Conservation (phyloP, 805 yeast species). For the Suhomyces kilbournensis region DNA sequence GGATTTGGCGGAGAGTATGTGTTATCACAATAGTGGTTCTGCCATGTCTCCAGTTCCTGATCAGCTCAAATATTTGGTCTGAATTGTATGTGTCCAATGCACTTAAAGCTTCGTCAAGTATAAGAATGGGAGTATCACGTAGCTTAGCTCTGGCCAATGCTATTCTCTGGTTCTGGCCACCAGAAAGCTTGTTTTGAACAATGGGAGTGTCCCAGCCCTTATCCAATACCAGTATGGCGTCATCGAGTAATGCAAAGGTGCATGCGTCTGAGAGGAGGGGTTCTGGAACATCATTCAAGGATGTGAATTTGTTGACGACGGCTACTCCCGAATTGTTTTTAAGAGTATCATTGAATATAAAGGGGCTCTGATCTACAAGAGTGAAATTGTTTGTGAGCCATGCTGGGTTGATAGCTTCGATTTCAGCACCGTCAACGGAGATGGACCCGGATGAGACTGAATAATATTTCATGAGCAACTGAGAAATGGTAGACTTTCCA, state of each 20-base stretch:
- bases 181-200: constrained; percentile 57
- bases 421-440: constrained; percentile 50
- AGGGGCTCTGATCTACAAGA: constrained; percentile 68
- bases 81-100: constrained; percentile 66
- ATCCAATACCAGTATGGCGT: constrained; percentile 47
- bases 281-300: constrained; percentile 18
- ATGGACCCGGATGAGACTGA: constrained; percentile 51
- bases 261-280: constrained; percentile 40
- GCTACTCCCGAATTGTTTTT: constrained; percentile 64
- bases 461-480: constrained; percentile 62
- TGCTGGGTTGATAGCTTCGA: constrained; percentile 38
- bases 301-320: constrained; percentile 16
- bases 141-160: constrained; percentile 81
- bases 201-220: constrained; percentile 55
- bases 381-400: constrained; percentile 67
- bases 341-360: constrained; percentile 62
- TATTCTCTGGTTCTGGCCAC: constrained; percentile 87
- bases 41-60: constrained; percentile 59
- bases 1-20: constrained; percentile 66
- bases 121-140: constrained; percentile 68
- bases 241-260: constrained; percentile 50
- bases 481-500: constrained; percentile 83
- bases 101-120: constrained; percentile 83
- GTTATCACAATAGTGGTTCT: constrained; percentile 80
- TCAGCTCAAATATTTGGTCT: constrained; percentile 42